phyloP scores from a whole-genome alignment of 2,329 filamentous ascomycete genomes.

The Colletotrichum tropicale region DNA sequence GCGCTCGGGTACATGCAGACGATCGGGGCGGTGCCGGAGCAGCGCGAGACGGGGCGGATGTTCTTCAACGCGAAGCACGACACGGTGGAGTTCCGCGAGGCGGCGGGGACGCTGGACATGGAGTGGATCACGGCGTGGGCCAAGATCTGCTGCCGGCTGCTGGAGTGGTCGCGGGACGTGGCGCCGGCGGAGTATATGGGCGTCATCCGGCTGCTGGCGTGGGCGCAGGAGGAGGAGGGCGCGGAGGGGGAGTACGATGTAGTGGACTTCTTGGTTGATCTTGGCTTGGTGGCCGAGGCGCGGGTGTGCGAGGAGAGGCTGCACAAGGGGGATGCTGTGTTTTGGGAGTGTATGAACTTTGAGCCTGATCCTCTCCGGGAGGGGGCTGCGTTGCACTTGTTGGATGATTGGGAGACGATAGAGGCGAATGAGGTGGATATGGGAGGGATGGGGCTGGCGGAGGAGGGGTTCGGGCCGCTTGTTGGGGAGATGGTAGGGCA shows the following conservation, averaged over 20 bases:
- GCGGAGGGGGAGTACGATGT: slow-evolving; percentile 34
- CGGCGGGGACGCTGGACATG: slow-evolving; percentile 34
- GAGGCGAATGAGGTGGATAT: neutral
- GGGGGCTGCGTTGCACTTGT: neutral
- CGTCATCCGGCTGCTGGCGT: slow-evolving; percentile 26
- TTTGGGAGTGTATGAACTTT: slow-evolving; percentile 26
- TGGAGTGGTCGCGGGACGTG: slow-evolving; percentile 29
- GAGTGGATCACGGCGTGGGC: slow-evolving; percentile 38
- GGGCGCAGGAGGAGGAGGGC: slow-evolving; percentile 22
- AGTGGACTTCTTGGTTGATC: slow-evolving; percentile 37
- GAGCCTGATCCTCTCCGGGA: neutral
- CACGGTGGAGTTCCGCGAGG: slow-evolving; percentile 43
- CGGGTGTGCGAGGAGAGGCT: slow-evolving; percentile 28
- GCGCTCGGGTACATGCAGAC: neutral
- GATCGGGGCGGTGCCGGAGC: neutral
- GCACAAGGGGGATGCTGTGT: slow-evolving; percentile 25
- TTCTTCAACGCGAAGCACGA: neutral
- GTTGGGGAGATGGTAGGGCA: neutral
- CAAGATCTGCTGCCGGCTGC: slow-evolving; percentile 34
- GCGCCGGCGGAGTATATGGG: slow-evolving; percentile 32
- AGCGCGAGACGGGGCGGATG: neutral
- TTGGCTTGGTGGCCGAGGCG: slow-evolving; percentile 35
- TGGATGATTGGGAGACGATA: neutral
- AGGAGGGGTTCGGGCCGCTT: neutral
- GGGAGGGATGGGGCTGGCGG: neutral